phyloP scores from a whole-genome alignment of 2,329 filamentous ascomycete genomes.

The Botryotinia narcissicola region DNA sequence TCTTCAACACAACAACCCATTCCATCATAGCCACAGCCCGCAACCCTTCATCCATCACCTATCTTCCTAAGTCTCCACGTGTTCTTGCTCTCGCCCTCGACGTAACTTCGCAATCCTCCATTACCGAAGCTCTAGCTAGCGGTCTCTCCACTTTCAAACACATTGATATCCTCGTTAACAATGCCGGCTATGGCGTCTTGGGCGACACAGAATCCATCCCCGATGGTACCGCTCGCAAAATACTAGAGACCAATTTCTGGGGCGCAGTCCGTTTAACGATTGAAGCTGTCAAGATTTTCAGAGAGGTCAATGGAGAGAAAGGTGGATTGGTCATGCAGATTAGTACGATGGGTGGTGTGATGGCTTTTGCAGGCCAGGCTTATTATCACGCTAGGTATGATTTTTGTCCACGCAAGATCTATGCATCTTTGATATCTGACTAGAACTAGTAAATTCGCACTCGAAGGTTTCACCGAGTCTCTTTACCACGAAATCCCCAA shows the following conservation, averaged over 20 bases:
- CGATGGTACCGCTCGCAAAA: constrained; percentile 34
- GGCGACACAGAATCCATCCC: constrained; percentile 49
- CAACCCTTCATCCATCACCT: constrained; percentile 41
- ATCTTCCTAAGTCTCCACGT: constrained; percentile 40
- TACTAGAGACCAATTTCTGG: constrained; percentile 41
- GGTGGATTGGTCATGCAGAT: constrained; percentile 42
- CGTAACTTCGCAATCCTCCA: constrained; percentile 46
- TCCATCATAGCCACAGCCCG: constrained; percentile 50
- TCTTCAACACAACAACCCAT: constrained; percentile 40
- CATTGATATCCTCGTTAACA: constrained; percentile 54
- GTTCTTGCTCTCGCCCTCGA: constrained; percentile 48
- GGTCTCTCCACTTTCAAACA: constrained; percentile 48
- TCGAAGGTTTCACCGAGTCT: constrained; percentile 41
- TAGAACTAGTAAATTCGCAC: constrained; percentile 40
- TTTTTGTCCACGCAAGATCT: too few species aligned
- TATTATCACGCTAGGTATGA: constrained; percentile 40
- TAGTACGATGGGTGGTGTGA: constrained; percentile 40
- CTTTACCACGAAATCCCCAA: constrained; percentile 39
- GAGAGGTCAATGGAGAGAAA: constrained; percentile 26
- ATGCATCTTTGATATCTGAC: not conserved
- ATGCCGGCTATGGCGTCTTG: constrained; percentile 46
- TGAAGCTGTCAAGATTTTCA: constrained; percentile 19
- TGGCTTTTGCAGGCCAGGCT: constrained; percentile 38
- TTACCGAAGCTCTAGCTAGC: constrained; percentile 38
- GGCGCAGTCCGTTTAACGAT: constrained; percentile 14